Percentiles rank a stretch among this genome's conserved stretches.
These are phyloP conservation scores for Boletales sp. DNA, from an alignment of 768 basidiomycete species.

Conservation along the genomic window DNA sequence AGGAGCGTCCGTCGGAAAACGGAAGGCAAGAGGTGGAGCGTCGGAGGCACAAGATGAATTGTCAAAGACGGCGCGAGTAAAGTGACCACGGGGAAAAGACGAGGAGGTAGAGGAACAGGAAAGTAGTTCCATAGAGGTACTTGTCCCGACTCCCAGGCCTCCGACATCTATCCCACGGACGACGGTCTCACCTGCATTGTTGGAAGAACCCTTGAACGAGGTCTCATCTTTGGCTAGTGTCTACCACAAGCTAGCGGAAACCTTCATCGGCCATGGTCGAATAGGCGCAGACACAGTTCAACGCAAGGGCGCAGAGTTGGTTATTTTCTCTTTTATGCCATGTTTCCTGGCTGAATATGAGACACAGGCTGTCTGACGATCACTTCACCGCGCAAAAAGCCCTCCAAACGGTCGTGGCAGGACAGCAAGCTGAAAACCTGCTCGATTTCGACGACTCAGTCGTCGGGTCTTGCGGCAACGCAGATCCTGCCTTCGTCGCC, in stretches of 20 bases:
- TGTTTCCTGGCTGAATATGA: background rate
- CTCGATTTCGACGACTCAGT: constrained; percentile 89
- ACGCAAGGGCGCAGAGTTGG: constrained; percentile 59
- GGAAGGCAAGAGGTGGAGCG: too few relatives aligned
- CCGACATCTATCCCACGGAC: constrained; percentile 92
- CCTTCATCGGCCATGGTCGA: constrained; percentile 90
- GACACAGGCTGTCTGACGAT: constrained; percentile 58
- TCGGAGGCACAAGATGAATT: too few relatives aligned
- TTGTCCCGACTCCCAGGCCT: constrained; percentile 88
- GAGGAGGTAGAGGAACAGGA: too few relatives aligned
- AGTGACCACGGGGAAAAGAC: too few relatives aligned
- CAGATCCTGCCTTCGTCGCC: constrained; percentile 68
- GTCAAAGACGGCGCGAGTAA: too few relatives aligned
- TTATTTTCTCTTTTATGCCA: constrained; percentile 2
- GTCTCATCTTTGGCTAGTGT: constrained; percentile 89
- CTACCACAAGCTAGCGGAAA: constrained; percentile 96
- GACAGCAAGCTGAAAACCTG: constrained; percentile 92
- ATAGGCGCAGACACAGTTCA: constrained; percentile 80
- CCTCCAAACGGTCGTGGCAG: constrained; percentile 85
- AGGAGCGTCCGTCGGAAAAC: too few relatives aligned
- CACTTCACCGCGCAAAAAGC: constrained; percentile 74
- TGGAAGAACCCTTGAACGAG: constrained; percentile 91
- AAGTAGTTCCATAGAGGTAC: too few relatives aligned
- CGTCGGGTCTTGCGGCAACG: constrained; percentile 77
- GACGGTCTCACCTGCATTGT: constrained; percentile 78